phyloP scores from a whole-genome alignment of 2,329 filamentous ascomycete genomes.

The Hymenoscyphus infarciens region DNA sequence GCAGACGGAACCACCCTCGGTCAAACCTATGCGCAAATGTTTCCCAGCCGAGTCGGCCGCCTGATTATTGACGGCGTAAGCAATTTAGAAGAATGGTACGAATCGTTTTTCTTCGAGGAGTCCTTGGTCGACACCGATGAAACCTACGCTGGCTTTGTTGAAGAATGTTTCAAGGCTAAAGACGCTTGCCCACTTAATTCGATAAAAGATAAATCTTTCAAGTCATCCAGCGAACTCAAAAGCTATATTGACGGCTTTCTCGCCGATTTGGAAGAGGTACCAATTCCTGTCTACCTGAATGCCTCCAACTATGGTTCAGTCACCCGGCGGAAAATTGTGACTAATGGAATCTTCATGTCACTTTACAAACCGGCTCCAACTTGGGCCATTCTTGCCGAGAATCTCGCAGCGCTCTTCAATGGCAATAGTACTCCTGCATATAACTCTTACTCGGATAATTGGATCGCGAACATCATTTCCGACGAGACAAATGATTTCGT shows the following conservation, averaged over 20 bases:
- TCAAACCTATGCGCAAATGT: conserved; percentile 41
- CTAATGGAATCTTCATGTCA: conserved; percentile 38
- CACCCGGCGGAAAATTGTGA: conserved; percentile 18
- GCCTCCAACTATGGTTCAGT: conserved; percentile 23
- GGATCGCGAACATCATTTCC: conserved; percentile 9
- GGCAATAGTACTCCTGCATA: conserved; percentile 26
- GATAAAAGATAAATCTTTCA: conserved; percentile 13
- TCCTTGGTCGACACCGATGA: conserved; percentile 23
- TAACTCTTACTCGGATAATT: conserved; percentile 31
- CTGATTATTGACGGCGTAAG: conserved; percentile 29
- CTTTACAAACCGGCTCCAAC: conserved; percentile 38
- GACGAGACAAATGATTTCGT: conserved; percentile 22
- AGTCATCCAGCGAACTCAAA: conserved; percentile 7
- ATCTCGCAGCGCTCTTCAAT: conserved; percentile 19
- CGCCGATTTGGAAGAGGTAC: conserved; percentile 19
- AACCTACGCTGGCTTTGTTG: conserved; percentile 20
- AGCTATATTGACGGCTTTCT: conserved; percentile 18
- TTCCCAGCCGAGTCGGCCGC: conserved; percentile 33
- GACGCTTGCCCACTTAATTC: conserved; percentile 19
- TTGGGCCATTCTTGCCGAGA: conserved; percentile 18
- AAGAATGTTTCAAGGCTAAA: conserved; percentile 24
- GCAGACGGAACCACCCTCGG: conserved; percentile 39
- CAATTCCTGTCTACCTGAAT: conserved; percentile 27
- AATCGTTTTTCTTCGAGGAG: conserved; percentile 18
- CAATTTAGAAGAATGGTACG: conserved; percentile 32